These are phyloP conservation scores for Yamadazyma spencermartinsiae DNA, from an alignment of 1,139 yeast genomes.

Conservation along the genomic window DNA sequence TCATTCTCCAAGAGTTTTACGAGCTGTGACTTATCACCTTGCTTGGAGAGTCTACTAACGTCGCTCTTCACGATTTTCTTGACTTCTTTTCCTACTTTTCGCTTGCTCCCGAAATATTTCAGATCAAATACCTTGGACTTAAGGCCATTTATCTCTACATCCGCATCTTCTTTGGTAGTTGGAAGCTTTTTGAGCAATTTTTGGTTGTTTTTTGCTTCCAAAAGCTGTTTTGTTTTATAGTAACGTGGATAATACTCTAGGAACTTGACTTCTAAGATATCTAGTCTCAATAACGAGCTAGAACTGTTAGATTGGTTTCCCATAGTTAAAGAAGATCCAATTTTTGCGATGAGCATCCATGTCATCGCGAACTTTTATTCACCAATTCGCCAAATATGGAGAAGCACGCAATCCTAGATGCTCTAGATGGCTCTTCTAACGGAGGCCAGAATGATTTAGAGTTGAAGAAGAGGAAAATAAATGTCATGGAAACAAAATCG, in stretches of 20 bases:
- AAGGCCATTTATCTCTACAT: slow-evolving; percentile 41
- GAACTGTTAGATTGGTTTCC: slow-evolving; percentile 5
- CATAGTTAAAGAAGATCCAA: not conserved
- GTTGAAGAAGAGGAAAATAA: slow-evolving; percentile 18
- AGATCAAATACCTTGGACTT: slow-evolving; percentile 48
- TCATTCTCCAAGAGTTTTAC: slow-evolving; percentile 14
- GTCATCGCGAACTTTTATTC: slow-evolving; percentile 8
- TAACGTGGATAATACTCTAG: slow-evolving; percentile 50
- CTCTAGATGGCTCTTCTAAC: too few relatives aligned
- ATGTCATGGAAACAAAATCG: slow-evolving; percentile 4
- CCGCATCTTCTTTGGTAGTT: slow-evolving; percentile 39
- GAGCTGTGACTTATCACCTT: slow-evolving; percentile 5
- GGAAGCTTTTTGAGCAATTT: slow-evolving; percentile 47
- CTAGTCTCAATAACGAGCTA: slow-evolving; percentile 47
- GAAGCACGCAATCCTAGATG: too few relatives aligned
- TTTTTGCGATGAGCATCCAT: slow-evolving; percentile 12
- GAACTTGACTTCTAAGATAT: slow-evolving; percentile 51
- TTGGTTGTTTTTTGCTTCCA: slow-evolving; percentile 47
- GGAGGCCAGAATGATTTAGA: slow-evolving; percentile 9
- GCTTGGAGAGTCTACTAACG: slow-evolving; percentile 15
- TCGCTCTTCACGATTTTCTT: slow-evolving; percentile 28
- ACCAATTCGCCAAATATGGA: slow-evolving; percentile 1
- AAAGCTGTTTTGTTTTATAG: slow-evolving; percentile 50
- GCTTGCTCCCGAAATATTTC: slow-evolving; percentile 50
- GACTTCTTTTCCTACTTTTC: slow-evolving; percentile 41